These are phyloP conservation scores for Globisporangium viniferum DNA, from an alignment of 352 stramenopile genomes.

Conservation along the genomic window DNA sequence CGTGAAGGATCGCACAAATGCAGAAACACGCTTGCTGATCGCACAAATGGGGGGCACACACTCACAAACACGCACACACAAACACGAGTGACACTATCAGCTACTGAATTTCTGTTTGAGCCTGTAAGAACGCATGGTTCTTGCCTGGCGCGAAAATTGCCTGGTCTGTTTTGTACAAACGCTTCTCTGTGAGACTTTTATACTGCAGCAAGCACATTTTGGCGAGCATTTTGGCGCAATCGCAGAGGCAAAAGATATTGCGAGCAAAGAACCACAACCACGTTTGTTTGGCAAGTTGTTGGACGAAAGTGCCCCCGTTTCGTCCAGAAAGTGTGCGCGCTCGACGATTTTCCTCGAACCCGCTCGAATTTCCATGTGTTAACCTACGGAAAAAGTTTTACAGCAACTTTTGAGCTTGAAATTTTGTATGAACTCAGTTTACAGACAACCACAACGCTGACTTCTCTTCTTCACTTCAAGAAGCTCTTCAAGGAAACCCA, in stretches of 20 bases:
- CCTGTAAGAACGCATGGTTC: neutral
- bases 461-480: neutral
- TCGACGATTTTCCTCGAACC: neutral
- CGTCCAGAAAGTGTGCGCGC: neutral
- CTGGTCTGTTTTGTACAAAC: neutral
- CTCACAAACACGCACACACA: too few species aligned
- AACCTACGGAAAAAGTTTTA: neutral
- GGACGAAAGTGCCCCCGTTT: neutral
- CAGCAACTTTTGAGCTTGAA: neutral
- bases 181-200: neutral
- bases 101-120: too few species aligned
- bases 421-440: neutral
- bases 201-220: neutral
- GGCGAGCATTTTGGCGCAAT: neutral
- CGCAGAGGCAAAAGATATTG: neutral
- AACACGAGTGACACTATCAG: too few species aligned
- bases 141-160: neutral
- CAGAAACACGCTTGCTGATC: too few species aligned
- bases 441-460: neutral
- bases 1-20: neutral
- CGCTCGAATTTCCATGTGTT: neutral
- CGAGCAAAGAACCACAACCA: neutral
- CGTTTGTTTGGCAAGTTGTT: too few species aligned
- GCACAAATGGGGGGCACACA: too few species aligned
- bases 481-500: neutral